phyloP scores from a whole-genome alignment of 2,329 filamentous ascomycete species.

The Claviceps sorghi region DNA sequence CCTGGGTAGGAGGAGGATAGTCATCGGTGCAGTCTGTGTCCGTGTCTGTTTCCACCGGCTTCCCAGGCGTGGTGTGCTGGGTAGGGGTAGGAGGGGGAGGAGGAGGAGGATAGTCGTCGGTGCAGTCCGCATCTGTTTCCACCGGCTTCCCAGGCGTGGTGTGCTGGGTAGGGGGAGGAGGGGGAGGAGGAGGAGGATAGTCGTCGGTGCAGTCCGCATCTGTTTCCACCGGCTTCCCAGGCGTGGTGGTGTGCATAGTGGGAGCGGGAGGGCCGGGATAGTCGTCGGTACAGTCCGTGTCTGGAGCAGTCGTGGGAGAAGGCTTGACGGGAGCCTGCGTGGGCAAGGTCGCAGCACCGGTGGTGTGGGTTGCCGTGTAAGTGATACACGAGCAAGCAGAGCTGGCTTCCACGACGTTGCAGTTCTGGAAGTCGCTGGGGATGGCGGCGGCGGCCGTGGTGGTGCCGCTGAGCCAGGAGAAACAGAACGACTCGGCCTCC shows the following conservation, averaged over 20 bases:
- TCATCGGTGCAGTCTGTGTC: too few species aligned
- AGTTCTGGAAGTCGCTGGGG: constrained; percentile 19
- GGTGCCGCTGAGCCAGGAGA: constrained; percentile 16
- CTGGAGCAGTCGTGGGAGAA: constrained; percentile 1
- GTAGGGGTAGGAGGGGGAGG: too few species aligned
- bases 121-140: too few species aligned
- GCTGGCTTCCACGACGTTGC: constrained; percentile 11
- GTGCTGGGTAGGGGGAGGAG: too few species aligned
- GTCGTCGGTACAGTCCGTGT: background rate
- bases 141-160: too few species aligned
- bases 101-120: background rate
- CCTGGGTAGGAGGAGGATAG: background rate
- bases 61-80: too few species aligned
- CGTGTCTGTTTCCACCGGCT: too few species aligned
- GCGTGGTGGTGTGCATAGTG: background rate
- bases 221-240: background rate
- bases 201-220: background rate
- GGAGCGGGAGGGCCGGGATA: background rate
- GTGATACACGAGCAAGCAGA: constrained; percentile 25
- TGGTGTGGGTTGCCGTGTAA: constrained; percentile 19
- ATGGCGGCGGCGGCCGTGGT: constrained; percentile 15
- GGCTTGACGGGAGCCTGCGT: background rate
- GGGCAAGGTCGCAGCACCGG: constrained; percentile 2
- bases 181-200: background rate
- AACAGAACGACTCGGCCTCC: constrained; percentile 18